Evolutionary conservation across 116 monocot genomes (phyloP), one percentile per base, ranked within the genome.

Genomic region (Cymodocea nodosa): DNA sequence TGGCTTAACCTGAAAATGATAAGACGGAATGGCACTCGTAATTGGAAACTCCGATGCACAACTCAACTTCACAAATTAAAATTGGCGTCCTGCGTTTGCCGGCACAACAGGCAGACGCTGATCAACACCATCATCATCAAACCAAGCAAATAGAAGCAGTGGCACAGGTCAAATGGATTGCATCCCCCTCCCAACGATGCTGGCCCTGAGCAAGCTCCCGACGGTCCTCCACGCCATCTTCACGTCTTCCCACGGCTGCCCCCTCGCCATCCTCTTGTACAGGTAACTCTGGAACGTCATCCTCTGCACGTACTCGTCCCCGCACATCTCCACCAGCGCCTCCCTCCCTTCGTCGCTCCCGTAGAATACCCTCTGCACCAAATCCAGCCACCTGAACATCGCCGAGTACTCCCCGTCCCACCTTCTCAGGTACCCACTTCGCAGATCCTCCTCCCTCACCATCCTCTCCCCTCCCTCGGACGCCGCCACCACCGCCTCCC

Each of bases 321-420:
- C 78, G 68, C 94, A 94, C 71, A 94, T 66, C 84, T 94, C 94
- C 74, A 87, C 89, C 69, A 94, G 55, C 68, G 94, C 94, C 79
- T 94, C 94, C 64, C 81, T 74, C 68, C 78, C 87, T 2, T 58
- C 75, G 23, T 94, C 76, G 69, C 83, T 86, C 71, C 80, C 79
- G 63, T 90, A 94, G 73, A 90, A 94, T 68, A 94, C 90, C 59
- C 54, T 62, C 72, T 87, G 90, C 85, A 94, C 65, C 62, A 84
- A 18, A 56, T 87, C 90, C 62, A 94, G 70, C 64, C 90, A 89
- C 69, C 87, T 52, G 57, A 85, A 94, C 81, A 74, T 90, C 36
- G 64, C 54, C 35, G 3, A 0, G 59, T 71, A 94, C 79, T 80
- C 80, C 2, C 62, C 79, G 59, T 94, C 94, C 87, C 90, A 90